These are phyloP conservation scores for Rhizophora apiculata DNA, from an alignment of 345 rosid genomes.

Conservation along the genomic window DNA sequence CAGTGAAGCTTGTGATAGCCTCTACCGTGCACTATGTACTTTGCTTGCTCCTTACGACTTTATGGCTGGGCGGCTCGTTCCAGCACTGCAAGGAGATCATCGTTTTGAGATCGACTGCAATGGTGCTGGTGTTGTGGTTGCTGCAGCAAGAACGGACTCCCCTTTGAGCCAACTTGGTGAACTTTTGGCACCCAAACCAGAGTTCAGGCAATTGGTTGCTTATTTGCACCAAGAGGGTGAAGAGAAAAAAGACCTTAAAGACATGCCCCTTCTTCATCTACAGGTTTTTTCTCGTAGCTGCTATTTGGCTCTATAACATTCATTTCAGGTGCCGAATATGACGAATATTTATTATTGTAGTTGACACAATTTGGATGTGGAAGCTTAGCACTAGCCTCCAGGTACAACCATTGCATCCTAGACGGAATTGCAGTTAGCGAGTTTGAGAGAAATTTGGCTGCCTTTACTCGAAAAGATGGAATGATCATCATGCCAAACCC, in stretches of 20 bases:
- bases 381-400: constrained; percentile 24
- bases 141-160: constrained; percentile 15
- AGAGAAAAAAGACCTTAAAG: background rate
- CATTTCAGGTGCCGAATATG: background rate
- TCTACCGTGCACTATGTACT: constrained; percentile 3
- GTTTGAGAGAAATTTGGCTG: constrained; percentile 12
- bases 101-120: constrained; percentile 25
- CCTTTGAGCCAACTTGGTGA: constrained; percentile 14
- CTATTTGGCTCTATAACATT: background rate
- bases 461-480: constrained; percentile 14
- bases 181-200: constrained; percentile 19
- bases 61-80: constrained; percentile 20
- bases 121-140: constrained; percentile 21
- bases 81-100: background rate
- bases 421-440: constrained; percentile 18
- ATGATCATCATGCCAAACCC: constrained; percentile 5
- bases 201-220: constrained; percentile 10
- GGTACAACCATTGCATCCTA: constrained; percentile 22
- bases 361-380: constrained; percentile 25
- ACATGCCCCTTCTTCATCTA: constrained; percentile 11
- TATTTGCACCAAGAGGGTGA: constrained; percentile 21
- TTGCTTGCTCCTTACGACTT: constrained; percentile 27
- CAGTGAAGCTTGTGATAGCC: constrained; percentile 6
- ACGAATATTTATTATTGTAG: constrained; percentile 4
- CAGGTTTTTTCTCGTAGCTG: constrained; percentile 4